Conservation (phyloP, 164 flowering plant species). For the Hamamelis virginiana region DNA sequence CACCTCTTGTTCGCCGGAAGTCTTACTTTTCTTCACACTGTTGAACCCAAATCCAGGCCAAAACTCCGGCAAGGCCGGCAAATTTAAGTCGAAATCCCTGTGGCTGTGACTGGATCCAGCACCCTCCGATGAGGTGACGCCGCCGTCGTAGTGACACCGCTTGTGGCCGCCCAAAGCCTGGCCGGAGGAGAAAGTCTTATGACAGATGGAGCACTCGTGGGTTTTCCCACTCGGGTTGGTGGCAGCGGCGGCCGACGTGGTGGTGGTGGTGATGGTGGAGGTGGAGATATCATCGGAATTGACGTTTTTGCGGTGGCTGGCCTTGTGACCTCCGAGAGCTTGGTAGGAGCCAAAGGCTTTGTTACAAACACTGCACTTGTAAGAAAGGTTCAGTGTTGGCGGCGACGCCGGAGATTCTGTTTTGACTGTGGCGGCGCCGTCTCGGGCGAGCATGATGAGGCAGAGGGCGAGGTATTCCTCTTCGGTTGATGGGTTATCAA, state of each 20-base stretch:
- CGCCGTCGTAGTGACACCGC: constrained; percentile 51
- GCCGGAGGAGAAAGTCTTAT: constrained; percentile 44
- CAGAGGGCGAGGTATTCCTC: constrained; percentile 51
- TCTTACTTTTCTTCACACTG: not conserved
- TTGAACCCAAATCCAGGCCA: constrained; percentile 15
- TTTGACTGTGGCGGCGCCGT: constrained; percentile 9
- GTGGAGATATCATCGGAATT: constrained; percentile 4
- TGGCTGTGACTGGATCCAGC: constrained; percentile 20
- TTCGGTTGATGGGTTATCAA: constrained; percentile 24
- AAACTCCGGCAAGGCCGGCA: constrained; percentile 61
- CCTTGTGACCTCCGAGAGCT: constrained; percentile 89
- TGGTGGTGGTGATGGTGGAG: constrained; percentile 7
- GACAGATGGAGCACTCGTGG: constrained; percentile 57
- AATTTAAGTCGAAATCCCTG: constrained; percentile 60
- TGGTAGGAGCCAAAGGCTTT: constrained; percentile 75
- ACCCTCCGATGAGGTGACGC: constrained; percentile 20
- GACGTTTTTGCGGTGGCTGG: constrained; percentile 68
- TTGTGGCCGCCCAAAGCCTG: constrained; percentile 76
- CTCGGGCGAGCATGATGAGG: constrained; percentile 51
- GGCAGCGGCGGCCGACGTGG: constrained; percentile 10
- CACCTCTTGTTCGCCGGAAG: constrained; percentile 40
- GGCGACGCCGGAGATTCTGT: not conserved
- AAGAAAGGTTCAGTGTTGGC: constrained; percentile 20
- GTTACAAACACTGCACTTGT: constrained; percentile 67
- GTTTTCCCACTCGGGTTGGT: constrained; percentile 12